These are phyloP conservation scores for Bipolaris cookei DNA, from an alignment of 2,329 filamentous ascomycete species.

Conservation along the genomic window DNA sequence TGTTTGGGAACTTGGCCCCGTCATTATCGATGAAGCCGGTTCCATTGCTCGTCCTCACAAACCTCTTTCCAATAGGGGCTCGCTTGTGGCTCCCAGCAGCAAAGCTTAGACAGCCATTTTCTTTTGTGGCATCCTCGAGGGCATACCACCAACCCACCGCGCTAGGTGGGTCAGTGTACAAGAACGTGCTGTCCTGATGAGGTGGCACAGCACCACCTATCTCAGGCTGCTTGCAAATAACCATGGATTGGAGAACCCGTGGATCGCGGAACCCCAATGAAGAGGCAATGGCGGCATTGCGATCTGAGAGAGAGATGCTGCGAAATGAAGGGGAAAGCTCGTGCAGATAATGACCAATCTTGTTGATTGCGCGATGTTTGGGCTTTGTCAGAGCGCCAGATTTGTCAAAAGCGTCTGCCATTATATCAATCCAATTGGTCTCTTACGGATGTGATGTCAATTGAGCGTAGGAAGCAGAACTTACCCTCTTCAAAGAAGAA, in stretches of 20 bases:
- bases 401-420: slow-evolving; percentile 73
- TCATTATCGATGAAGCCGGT: slow-evolving; percentile 66
- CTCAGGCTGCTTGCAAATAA: slow-evolving; percentile 97
- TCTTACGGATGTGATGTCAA: not conserved
- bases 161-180: slow-evolving; percentile 87
- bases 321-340: slow-evolving; percentile 57
- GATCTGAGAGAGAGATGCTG: slow-evolving; percentile 58
- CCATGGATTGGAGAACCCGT: slow-evolving; percentile 87
- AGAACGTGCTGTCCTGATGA: slow-evolving; percentile 90
- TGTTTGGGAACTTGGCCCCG: slow-evolving; percentile 66
- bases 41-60: slow-evolving; percentile 68
- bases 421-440: not conserved
- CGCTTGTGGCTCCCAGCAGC: slow-evolving; percentile 80
- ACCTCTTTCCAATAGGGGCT: slow-evolving; percentile 72
- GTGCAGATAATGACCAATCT: slow-evolving; percentile 61
- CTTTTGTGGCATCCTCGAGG: slow-evolving; percentile 83
- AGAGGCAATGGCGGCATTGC: slow-evolving; percentile 69
- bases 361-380: slow-evolving; percentile 84
- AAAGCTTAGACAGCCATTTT: slow-evolving; percentile 91
- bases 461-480: not conserved
- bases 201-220: slow-evolving; percentile 90
- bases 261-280: slow-evolving; percentile 78
- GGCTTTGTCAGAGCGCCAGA: slow-evolving; percentile 73
- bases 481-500: slow-evolving; percentile 92
- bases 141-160: slow-evolving; percentile 98